phyloP scores from a whole-genome alignment of 805 yeast genomes.

The Nadsonia fulvescens region DNA sequence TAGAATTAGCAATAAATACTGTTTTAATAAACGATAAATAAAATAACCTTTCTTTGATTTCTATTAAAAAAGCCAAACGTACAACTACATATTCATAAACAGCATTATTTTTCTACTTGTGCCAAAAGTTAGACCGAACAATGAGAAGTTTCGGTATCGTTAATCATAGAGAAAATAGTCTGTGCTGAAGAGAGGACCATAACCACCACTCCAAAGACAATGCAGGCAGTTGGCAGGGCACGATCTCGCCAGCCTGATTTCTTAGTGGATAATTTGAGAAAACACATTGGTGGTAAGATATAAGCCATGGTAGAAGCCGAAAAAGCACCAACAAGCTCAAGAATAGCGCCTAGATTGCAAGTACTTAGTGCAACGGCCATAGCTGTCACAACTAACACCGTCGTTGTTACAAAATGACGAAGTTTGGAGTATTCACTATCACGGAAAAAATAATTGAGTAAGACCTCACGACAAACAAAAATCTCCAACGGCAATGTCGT shows the following conservation, averaged over 20 bases:
- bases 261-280: slow-evolving; percentile 39
- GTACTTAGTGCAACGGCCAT: slow-evolving; percentile 65
- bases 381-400: slow-evolving; percentile 43
- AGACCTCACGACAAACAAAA: slow-evolving; percentile 76
- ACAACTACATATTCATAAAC: no score
- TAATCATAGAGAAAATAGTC: slow-evolving; percentile 34
- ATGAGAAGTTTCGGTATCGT: slow-evolving; percentile 27
- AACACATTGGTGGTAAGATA: slow-evolving; percentile 77
- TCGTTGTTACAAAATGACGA: slow-evolving; percentile 48
- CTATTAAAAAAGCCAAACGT: no score
- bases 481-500: slow-evolving; percentile 84
- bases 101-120: no score
- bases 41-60: no score
- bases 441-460: slow-evolving; percentile 39
- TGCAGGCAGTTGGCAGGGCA: slow-evolving; percentile 41
- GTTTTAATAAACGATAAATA: slow-evolving; percentile 3
- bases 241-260: slow-evolving; percentile 25
- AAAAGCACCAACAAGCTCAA: slow-evolving; percentile 83
- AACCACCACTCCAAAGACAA: slow-evolving; percentile 53
- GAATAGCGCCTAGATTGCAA: slow-evolving; percentile 74
- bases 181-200: slow-evolving; percentile 70
- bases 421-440: slow-evolving; percentile 11
- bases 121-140: slow-evolving; percentile 23
- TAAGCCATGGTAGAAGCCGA: slow-evolving; percentile 88
- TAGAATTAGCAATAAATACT: slow-evolving; percentile 1